Evolutionary conservation across 805 yeast genomes (phyloP).

Genomic region (Starmerella stigmatis): DNA sequence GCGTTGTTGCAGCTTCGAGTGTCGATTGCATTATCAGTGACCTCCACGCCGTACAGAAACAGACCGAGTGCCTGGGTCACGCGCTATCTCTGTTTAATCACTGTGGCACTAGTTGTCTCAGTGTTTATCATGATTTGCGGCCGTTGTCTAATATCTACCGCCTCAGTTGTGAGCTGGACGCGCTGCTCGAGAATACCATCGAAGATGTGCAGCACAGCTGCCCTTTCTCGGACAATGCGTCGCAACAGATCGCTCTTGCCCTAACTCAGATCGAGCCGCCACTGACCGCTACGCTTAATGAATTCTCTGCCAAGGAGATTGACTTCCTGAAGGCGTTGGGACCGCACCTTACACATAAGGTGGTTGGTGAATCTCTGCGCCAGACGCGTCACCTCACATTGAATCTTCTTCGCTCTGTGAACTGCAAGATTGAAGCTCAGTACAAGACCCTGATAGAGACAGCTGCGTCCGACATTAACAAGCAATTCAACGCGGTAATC

Average conservation of each 20-base stretch:
- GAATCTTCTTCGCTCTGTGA: conserved; percentile 13
- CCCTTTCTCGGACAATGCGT: conserved; percentile 11
- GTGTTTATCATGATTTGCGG: conserved; percentile 7
- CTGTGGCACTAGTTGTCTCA: not conserved
- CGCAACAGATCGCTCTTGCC: conserved; percentile 10
- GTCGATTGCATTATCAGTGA: conserved; percentile 17
- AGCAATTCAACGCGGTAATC: conserved; percentile 13
- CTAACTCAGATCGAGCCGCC: conserved; percentile 12
- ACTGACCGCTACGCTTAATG: conserved; percentile 2
- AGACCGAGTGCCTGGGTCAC: conserved; percentile 1
- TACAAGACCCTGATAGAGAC: conserved; percentile 7
- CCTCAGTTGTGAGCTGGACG: conserved; percentile 9
- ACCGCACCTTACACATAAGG: conserved; percentile 12
- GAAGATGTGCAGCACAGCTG: conserved; percentile 20
- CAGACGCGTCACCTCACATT: conserved; percentile 11
- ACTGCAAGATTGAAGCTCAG: conserved; percentile 10
- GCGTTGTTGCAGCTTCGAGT: conserved; percentile 9
- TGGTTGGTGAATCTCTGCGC: conserved; percentile 15
- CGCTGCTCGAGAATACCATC: conserved; percentile 11
- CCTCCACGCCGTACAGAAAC: conserved; percentile 5
- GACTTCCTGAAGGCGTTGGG: conserved; percentile 16
- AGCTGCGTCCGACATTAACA: conserved; percentile 7
- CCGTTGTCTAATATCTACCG: conserved; percentile 13
- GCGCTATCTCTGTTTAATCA: conserved; percentile 10
- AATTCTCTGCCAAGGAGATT: conserved; percentile 5